phyloP scores from a whole-genome alignment of 768 basidiomycete genomes.

The Hirschioporus abietinus region DNA sequence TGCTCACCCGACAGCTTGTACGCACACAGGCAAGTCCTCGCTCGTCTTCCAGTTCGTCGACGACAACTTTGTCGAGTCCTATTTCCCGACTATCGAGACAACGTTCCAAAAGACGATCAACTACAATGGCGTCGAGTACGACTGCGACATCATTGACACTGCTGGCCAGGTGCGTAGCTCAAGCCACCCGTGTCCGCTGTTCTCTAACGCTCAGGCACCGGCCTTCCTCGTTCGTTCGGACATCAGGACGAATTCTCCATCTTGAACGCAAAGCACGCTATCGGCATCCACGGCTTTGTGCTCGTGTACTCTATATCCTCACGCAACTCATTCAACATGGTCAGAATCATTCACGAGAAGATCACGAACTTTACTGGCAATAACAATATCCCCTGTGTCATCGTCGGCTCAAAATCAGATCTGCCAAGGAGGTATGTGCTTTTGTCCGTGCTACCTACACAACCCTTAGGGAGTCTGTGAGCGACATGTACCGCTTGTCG shows the following conservation, averaged over 20 bases:
- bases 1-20: slow-evolving; percentile 10
- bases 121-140: slow-evolving; percentile 87
- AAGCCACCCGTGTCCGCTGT: slow-evolving; percentile 1
- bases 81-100: slow-evolving; percentile 94
- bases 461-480: slow-evolving; percentile 5
- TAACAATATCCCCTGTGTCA: slow-evolving; percentile 83
- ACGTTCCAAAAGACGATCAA: slow-evolving; percentile 81
- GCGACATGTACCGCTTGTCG: slow-evolving; percentile 9
- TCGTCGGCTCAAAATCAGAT: slow-evolving; percentile 92
- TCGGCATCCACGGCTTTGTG: slow-evolving; percentile 96
- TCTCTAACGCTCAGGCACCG: neutral
- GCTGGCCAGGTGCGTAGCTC: slow-evolving; percentile 77
- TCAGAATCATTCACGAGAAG: slow-evolving; percentile 90
- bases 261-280: slow-evolving; percentile 88
- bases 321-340: slow-evolving; percentile 89
- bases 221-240: slow-evolving; percentile 8
- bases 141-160: slow-evolving; percentile 97
- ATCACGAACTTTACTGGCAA: slow-evolving; percentile 83
- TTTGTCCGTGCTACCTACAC: slow-evolving; percentile 5
- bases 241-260: slow-evolving; percentile 91
- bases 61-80: slow-evolving; percentile 84
- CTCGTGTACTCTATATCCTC: slow-evolving; percentile 94
- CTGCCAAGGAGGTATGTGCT: slow-evolving; percentile 60
- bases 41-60: slow-evolving; percentile 91
- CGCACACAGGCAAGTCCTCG: slow-evolving; percentile 80